A percentile compares a stretch with the other conserved stretches of the same genome.
Evolutionary conservation across 768 basidiomycete species (phyloP).

Genomic region (Harrya chromipes): DNA sequence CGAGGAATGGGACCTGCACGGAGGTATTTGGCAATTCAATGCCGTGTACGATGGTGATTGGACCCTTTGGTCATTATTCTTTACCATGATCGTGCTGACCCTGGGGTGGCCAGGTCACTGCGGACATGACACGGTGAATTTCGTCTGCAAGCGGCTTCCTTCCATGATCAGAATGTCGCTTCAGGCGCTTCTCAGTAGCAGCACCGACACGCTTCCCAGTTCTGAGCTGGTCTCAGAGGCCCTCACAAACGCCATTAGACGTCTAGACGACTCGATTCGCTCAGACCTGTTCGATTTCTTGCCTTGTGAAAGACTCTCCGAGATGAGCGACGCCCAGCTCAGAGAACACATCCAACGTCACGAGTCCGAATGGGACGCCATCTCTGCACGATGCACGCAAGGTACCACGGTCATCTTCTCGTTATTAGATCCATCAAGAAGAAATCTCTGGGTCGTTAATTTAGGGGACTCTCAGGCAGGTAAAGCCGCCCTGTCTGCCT

Average conservation of each 20-base stretch:
- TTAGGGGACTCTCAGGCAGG: slow-evolving; percentile 37
- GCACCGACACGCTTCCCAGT: slow-evolving; percentile 16
- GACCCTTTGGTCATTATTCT: slow-evolving; percentile 19
- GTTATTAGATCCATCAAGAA: slow-evolving; percentile 27
- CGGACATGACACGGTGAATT: slow-evolving; percentile 47
- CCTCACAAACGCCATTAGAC: slow-evolving; percentile 37
- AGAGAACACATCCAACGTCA: slow-evolving; percentile 38
- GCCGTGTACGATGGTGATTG: slow-evolving; percentile 44
- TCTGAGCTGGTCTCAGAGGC: slow-evolving; percentile 38
- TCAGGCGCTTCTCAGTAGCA: slow-evolving; percentile 31
- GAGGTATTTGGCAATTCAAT: slow-evolving; percentile 42
- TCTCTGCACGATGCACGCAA: slow-evolving; percentile 33
- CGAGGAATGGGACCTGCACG: slow-evolving; percentile 41
- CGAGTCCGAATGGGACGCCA: slow-evolving; percentile 35
- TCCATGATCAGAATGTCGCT: slow-evolving; percentile 39
- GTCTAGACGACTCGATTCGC: slow-evolving; percentile 43
- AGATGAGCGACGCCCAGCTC: slow-evolving; percentile 38
- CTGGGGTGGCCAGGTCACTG: slow-evolving; percentile 39
- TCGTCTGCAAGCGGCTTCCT: slow-evolving; percentile 40
- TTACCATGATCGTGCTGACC: slow-evolving; percentile 19
- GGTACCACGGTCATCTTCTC: slow-evolving; percentile 34
- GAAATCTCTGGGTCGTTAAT: slow-evolving; percentile 33
- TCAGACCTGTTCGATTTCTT: slow-evolving; percentile 44
- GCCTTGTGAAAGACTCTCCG: slow-evolving; percentile 34
- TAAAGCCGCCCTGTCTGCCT: slow-evolving; percentile 3